A percentile compares a stretch with the other conserved stretches of the same genome.
phyloP scores from a whole-genome alignment of 805 yeast species.

The Candida saitoana region DNA sequence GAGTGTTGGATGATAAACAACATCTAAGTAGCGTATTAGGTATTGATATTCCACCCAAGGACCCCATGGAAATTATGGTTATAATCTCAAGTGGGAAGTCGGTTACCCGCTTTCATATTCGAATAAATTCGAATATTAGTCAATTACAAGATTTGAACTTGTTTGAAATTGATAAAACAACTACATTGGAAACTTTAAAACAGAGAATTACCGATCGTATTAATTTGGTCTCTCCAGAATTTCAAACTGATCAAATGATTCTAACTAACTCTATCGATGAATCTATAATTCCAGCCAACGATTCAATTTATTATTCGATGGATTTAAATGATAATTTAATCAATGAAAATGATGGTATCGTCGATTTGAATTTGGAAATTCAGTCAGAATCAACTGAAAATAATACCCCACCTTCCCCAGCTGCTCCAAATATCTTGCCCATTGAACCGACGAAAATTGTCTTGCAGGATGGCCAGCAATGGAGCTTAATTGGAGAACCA shows the following conservation, averaged over 20 bases:
- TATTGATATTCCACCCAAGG: constrained; percentile 27
- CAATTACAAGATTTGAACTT: constrained; percentile 16
- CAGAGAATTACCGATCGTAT: constrained; percentile 16
- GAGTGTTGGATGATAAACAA: constrained; percentile 2
- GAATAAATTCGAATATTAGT: constrained; percentile 14
- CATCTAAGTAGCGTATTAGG: constrained; percentile 10
- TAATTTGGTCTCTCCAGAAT: constrained; percentile 18
- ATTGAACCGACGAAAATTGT: constrained; percentile 20
- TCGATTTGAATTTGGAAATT: constrained; percentile 14
- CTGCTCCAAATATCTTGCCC: constrained; percentile 7
- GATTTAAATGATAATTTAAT: constrained; percentile 10
- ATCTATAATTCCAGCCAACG: constrained; percentile 5
- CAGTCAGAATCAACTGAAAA: not conserved
- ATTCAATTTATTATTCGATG: constrained; percentile 10
- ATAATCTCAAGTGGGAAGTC: not conserved
- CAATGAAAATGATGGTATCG: constrained; percentile 8
- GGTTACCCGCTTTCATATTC: constrained; percentile 13
- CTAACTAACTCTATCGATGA: constrained; percentile 11
- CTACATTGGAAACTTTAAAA: constrained; percentile 20
- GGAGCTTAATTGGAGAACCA: constrained; percentile 23
- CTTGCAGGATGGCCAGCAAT: constrained; percentile 17
- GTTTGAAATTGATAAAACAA: constrained; percentile 17
- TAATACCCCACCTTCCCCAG: not conserved
- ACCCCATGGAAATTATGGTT: constrained; percentile 12
- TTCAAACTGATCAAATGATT: constrained; percentile 26